A percentile compares a stretch with the other conserved stretches of the same genome.
phyloP scores from a whole-genome alignment of 495 filamentous ascomycete species.

The Aeminium ludgeri region DNA sequence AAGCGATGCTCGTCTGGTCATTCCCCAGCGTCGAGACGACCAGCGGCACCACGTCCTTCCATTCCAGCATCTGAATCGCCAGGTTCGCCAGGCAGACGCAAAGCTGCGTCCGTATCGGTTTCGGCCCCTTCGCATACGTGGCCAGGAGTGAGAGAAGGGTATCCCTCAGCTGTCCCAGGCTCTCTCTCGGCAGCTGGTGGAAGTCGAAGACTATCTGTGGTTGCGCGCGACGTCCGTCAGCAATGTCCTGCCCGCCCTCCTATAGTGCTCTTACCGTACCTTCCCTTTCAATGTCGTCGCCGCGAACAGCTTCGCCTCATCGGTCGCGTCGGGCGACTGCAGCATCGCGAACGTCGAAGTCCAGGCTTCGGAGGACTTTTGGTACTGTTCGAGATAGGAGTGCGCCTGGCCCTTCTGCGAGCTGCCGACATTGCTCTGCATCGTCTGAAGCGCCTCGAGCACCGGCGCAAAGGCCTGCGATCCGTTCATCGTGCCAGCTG shows the following conservation, averaged over 20 bases:
- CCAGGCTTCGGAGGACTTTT: constrained; percentile 97
- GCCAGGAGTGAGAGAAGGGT: constrained; percentile 66
- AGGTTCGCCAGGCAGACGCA: constrained; percentile 87
- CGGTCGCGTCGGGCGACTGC: constrained; percentile 51
- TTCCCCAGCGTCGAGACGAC: constrained; percentile 66
- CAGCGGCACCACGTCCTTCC: constrained; percentile 79
- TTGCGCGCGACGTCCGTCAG: neutral
- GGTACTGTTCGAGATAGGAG: constrained; percentile 82
- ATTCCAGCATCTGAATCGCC: constrained; percentile 86
- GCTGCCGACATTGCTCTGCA: constrained; percentile 61
- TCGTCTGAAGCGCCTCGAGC: constrained; percentile 70
- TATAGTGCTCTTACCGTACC: constrained; percentile 35
- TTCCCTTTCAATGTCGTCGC: constrained; percentile 96
- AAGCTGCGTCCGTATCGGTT: constrained; percentile 83
- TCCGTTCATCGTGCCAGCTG: constrained; percentile 13
- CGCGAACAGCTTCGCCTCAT: constrained; percentile 84
- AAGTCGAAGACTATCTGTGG: constrained; percentile 65
- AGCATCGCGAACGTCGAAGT: constrained; percentile 68
- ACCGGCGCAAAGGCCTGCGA: constrained; percentile 57
- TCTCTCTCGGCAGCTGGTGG: constrained; percentile 63
- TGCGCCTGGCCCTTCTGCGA: constrained; percentile 77
- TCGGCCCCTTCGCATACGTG: constrained; percentile 61
- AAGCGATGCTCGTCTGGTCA: constrained; percentile 57
- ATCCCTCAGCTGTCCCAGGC: constrained; percentile 59
- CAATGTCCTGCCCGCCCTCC: neutral